phyloP scores from a whole-genome alignment of 2,329 filamentous ascomycete species.

The Catunica adiposa region DNA sequence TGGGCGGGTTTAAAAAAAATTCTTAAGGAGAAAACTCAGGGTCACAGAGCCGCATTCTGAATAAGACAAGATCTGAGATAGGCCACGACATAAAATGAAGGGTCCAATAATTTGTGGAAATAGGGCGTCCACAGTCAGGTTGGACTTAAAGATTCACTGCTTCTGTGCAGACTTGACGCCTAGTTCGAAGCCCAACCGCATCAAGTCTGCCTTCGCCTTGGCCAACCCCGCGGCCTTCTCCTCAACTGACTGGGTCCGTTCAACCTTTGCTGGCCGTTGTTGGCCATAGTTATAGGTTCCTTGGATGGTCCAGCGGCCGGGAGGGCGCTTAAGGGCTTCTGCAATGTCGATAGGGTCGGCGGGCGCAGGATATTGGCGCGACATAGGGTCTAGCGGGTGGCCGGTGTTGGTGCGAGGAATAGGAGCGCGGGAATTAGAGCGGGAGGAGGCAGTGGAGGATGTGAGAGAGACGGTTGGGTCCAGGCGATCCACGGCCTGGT shows the following conservation, averaged over 20 bases:
- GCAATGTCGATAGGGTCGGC: slow-evolving; percentile 24
- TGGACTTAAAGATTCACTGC: too few relatives aligned
- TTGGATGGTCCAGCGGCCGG: slow-evolving; percentile 27
- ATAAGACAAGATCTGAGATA: too few relatives aligned
- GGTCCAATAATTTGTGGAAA: too few relatives aligned
- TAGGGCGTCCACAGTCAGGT: too few relatives aligned
- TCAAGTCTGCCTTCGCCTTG: slow-evolving; percentile 27
- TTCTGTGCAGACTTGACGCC: background rate
- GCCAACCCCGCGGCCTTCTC: slow-evolving; percentile 27
- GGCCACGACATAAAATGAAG: too few relatives aligned
- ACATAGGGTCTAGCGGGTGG: slow-evolving; percentile 23
- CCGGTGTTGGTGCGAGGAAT: slow-evolving; percentile 1
- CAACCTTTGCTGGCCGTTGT: slow-evolving; percentile 15
- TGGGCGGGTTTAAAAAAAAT: too few relatives aligned
- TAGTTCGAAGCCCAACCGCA: background rate
- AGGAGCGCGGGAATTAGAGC: background rate
- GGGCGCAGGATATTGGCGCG: slow-evolving; percentile 27
- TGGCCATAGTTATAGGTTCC: slow-evolving; percentile 22
- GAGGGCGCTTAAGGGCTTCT: slow-evolving; percentile 28
- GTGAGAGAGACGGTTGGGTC: background rate
- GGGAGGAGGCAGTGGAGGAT: background rate
- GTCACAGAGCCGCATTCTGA: too few relatives aligned
- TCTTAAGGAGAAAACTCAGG: too few relatives aligned
- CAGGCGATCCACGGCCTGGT: slow-evolving; percentile 1
- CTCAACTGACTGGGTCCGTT: slow-evolving; percentile 20